A percentile compares a stretch with the other conserved stretches of the same genome.
Evolutionary conservation across 805 yeast genomes (phyloP).

Genomic region (Candida xyloterini): DNA sequence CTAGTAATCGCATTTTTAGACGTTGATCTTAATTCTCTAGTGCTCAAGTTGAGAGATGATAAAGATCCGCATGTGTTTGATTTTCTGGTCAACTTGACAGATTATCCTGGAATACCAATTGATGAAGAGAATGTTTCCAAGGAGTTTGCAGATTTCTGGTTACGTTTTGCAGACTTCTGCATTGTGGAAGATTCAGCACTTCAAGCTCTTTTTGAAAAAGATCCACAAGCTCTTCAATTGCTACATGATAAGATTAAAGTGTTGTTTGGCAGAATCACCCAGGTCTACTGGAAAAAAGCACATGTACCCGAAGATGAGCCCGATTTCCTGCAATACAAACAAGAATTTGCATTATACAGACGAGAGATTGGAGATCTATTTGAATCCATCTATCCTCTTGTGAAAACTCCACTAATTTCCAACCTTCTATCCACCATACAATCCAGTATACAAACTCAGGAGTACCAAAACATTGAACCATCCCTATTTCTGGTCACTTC

Average conservation of each 20-base stretch:
- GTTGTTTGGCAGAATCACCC: constrained; percentile 51
- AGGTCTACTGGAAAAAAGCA: constrained; percentile 66
- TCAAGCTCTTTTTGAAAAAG: constrained; percentile 32
- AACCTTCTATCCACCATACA: constrained; percentile 39
- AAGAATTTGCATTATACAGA: constrained; percentile 68
- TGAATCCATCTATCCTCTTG: constrained; percentile 64
- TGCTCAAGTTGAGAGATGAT: constrained; percentile 37
- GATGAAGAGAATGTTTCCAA: constrained; percentile 56
- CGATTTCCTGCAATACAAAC: constrained; percentile 33
- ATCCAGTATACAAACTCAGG: constrained; percentile 21
- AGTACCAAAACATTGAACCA: constrained; percentile 51
- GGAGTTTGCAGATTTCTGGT: constrained; percentile 66
- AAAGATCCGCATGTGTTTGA: constrained; percentile 41
- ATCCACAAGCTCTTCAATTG: constrained; percentile 27
- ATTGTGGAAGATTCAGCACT: constrained; percentile 46
- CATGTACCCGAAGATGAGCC: constrained; percentile 41
- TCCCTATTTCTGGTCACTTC: constrained; percentile 57
- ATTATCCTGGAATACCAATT: constrained; percentile 55
- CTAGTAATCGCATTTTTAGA: constrained; percentile 47
- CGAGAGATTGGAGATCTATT: constrained; percentile 74
- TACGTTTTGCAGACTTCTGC: constrained; percentile 56
- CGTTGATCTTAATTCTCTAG: constrained; percentile 41
- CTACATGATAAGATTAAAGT: constrained; percentile 33
- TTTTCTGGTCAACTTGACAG: constrained; percentile 51
- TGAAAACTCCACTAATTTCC: constrained; percentile 51